Evolutionary conservation across 805 yeast species (phyloP).

Genomic region (Yarrowia bubula): DNA sequence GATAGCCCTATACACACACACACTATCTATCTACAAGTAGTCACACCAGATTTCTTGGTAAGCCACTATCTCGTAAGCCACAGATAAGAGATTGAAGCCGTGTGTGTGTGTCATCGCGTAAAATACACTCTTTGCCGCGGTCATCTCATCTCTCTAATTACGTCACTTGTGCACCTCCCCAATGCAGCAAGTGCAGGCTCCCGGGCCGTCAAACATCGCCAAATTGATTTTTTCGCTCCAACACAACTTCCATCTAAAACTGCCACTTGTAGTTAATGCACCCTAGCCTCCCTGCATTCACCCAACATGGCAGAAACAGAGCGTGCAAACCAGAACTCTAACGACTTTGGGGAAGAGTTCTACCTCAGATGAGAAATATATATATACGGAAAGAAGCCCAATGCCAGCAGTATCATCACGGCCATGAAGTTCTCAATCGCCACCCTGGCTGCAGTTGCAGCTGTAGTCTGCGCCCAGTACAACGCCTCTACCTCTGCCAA

Average conservation of each 20-base stretch:
- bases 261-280: constrained; percentile 3
- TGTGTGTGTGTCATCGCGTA: background rate
- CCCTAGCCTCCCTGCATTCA: constrained; percentile 3
- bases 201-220: background rate
- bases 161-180: background rate
- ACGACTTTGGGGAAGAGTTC: background rate
- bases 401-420: background rate
- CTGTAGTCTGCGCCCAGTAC: constrained; percentile 10
- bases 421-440: constrained; percentile 11
- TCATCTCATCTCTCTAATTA: background rate
- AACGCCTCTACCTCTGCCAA: constrained; percentile 3
- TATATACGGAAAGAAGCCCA: background rate
- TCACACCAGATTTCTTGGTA: too few relatives aligned
- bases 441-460: constrained; percentile 13
- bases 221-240: too few relatives aligned
- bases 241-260: background rate
- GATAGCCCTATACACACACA: too few relatives aligned
- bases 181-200: background rate
- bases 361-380: background rate
- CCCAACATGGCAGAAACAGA: constrained; percentile 1
- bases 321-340: background rate
- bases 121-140: background rate
- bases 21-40: too few relatives aligned
- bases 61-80: too few relatives aligned
- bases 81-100: too few relatives aligned